Conservation (phyloP, 495 filamentous ascomycete species). For the Cenococcum geophilum region DNA sequence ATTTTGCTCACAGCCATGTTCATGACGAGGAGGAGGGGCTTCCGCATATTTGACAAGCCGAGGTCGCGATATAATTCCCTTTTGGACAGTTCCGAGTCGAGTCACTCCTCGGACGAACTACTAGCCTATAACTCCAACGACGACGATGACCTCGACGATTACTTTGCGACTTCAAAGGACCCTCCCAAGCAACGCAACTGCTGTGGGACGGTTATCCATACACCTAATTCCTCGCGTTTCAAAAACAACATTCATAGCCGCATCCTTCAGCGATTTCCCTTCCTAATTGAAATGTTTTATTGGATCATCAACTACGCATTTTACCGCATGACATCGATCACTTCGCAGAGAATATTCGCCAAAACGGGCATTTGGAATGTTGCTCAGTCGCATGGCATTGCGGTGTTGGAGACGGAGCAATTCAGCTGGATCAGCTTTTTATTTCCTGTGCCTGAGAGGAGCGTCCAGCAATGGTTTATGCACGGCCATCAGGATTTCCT, state of each 20-base stretch:
- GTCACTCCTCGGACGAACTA: conserved; percentile 41
- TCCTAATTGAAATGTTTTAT: conserved; percentile 35
- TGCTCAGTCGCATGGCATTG: conserved; percentile 57
- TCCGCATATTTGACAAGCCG: conserved; percentile 40
- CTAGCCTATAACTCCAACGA: conserved; percentile 35
- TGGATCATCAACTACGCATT: conserved; percentile 56
- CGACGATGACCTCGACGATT: conserved; percentile 32
- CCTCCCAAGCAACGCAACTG: conserved; percentile 44
- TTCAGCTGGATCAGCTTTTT: conserved; percentile 47
- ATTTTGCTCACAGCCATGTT: conserved; percentile 55
- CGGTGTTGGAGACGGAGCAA: conserved; percentile 58
- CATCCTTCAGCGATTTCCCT: conserved; percentile 36
- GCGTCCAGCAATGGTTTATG: conserved; percentile 58
- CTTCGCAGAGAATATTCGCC: conserved; percentile 53
- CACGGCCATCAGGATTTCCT: conserved; percentile 48
- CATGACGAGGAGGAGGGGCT: conserved; percentile 49
- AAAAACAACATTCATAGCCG: conserved; percentile 51
- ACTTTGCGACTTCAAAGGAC: conserved; percentile 36
- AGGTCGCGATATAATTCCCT: conserved; percentile 32
- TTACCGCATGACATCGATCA: conserved; percentile 54
- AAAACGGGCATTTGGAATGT: conserved; percentile 58
- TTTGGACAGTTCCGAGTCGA: conserved; percentile 38
- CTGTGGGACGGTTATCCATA: conserved; percentile 45
- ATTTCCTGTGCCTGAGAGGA: conserved; percentile 50
- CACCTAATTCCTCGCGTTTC: conserved; percentile 55